Evolutionary conservation across 1,139 yeast genomes (phyloP).

Genomic region (Torulaspora pretoriensis): DNA sequence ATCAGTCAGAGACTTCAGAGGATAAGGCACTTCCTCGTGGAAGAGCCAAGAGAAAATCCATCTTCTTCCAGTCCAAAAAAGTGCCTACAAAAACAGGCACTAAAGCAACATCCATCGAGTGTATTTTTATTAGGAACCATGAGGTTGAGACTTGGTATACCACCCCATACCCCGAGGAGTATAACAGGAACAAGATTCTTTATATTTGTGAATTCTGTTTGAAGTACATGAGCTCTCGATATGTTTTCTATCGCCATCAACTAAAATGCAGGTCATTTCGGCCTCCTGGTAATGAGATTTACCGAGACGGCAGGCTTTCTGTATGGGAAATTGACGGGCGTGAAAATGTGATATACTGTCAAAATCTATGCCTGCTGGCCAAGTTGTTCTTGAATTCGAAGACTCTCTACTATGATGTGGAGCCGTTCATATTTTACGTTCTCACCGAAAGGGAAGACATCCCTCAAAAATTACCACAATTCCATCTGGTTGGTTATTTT

Average conservation of each 20-base stretch:
- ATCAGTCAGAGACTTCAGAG: conserved; percentile 8
- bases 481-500: conserved; percentile 89
- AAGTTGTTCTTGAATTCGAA: conserved; percentile 86
- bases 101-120: conserved; percentile 37
- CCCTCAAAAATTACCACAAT: conserved; percentile 41
- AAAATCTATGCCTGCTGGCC: conserved; percentile 82
- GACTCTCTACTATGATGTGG: conserved; percentile 89
- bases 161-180: conserved; percentile 91
- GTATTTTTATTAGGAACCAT: conserved; percentile 62
- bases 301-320: conserved; percentile 62
- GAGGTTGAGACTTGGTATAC: conserved; percentile 90
- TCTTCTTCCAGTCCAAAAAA: conserved; percentile 4
- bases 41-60: conserved; percentile 5
- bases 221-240: conserved; percentile 72
- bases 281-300: conserved; percentile 92
- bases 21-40: conserved; percentile 8
- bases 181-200: conserved; percentile 55
- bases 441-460: conserved; percentile 62
- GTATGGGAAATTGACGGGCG: conserved; percentile 93
- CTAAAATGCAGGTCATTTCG: conserved; percentile 62
- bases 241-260: conserved; percentile 63
- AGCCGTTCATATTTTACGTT: conserved; percentile 86
- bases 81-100: conserved; percentile 1
- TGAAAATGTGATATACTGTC: conserved; percentile 76
- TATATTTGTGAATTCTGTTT: conserved; percentile 84